Base-by-base conservation (phyloP, 2,329 filamentous ascomycete species). In the Rhynchosporium secalis region DNA sequence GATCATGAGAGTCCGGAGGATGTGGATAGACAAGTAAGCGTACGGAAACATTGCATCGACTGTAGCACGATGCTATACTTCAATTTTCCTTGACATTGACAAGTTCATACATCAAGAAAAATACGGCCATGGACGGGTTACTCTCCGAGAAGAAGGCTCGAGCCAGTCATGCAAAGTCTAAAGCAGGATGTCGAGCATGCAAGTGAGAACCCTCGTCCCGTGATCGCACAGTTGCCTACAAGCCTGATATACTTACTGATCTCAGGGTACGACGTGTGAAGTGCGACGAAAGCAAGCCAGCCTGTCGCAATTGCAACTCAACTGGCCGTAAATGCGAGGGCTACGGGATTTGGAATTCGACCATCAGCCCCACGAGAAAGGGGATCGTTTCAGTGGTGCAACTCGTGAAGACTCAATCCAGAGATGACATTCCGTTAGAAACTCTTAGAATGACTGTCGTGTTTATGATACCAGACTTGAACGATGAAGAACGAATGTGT, bases 171-270 rank as follows among this genome's bases (percentile, higher is more conserved):
- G 63, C 67, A 26, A 87, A 87, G 71, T 84, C 86, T 61, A 87
- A 86, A 75, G 87, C 84, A 0, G 85, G 85, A 28, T 88, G 86
- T 73, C 78, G 78, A 68, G 86, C 83, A 72, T 88, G 85, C 85
- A 88, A 87, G 85, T 68, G 62, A 43, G 66, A 61, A 29, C 8
- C 43, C n/a, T 28, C 5, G n/a, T n/a, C 40, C 26, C 49, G 13
- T 28, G 26, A 33, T 8, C 9, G 38, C 31, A 40, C n/a, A 51
- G 10, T 20, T 20, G 12, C 20, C 20, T 2, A 20, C 26, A 12
- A 29, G 12, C 8, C 33, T 54, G 10, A 40, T 41, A 15, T 41
- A 15, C 33, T 36, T 5, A 36, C 33, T 15, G 3, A 41, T 29
- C 2, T 10, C 36, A 65, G 65, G 33, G 56, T 57, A 26, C 60